These are phyloP conservation scores for Fusarium redolens DNA, from an alignment of 2,329 filamentous ascomycete genomes.

Conservation along the genomic window DNA sequence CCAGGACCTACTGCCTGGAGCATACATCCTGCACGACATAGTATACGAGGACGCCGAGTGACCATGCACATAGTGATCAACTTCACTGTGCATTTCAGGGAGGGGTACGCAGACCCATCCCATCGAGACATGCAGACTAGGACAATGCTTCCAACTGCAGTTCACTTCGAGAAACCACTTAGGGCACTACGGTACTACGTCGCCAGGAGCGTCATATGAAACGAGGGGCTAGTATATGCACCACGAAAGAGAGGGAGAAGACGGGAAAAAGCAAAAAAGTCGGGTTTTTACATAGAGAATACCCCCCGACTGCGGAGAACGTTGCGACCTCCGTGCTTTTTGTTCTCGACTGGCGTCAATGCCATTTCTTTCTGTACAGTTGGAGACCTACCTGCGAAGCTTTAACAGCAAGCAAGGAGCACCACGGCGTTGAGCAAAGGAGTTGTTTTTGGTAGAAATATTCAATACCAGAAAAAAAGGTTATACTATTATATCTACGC, in stretches of 20 bases:
- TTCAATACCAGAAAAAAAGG: constrained; percentile 31
- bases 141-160: not conserved
- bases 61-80: constrained; percentile 19
- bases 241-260: constrained; percentile 15
- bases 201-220: constrained; percentile 26
- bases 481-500: constrained; percentile 8
- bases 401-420: constrained; percentile 44
- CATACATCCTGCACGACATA: constrained; percentile 23
- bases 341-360: constrained; percentile 35
- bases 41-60: constrained; percentile 38
- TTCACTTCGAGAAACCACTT: constrained; percentile 26
- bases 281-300: constrained; percentile 23
- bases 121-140: constrained; percentile 4
- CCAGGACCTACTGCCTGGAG: constrained; percentile 31
- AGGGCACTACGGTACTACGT: constrained; percentile 32
- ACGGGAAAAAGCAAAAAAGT: constrained; percentile 15
- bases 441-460: constrained; percentile 32
- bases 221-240: constrained; percentile 16
- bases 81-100: constrained; percentile 21
- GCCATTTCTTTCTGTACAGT: constrained; percentile 38
- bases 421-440: constrained; percentile 38
- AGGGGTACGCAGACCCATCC: constrained; percentile 22
- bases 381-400: constrained; percentile 27
- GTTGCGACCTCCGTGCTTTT: constrained; percentile 31
- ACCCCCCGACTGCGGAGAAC: constrained; percentile 35